Base-by-base conservation (phyloP, 2,329 filamentous ascomycete species). In the Nigrospora sphaerica region DNA sequence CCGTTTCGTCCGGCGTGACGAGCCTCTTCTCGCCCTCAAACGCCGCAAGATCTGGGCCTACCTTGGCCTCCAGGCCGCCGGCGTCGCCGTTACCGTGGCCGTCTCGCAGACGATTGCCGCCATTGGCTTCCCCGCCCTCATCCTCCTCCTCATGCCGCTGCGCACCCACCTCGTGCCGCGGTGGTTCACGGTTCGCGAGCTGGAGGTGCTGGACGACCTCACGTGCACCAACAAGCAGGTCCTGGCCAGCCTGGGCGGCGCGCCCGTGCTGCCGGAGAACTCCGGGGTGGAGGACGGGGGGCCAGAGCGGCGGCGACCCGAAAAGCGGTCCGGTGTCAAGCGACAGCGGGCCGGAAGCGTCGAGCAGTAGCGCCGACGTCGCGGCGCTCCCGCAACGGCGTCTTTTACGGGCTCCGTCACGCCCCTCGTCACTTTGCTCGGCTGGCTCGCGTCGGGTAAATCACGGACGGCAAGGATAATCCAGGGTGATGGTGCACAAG, bases 101-200 rank as follows among this genome's bases (percentile, higher is more conserved):
- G 75, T 81, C 44, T 78, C 76, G 2, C 75, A 81, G 57, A 81
- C 78, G 0, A 74, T 81, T 19, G 78, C 74, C 0, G 78, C 77
- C 0, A 78, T 81, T 31, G 72, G 75, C 0, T 81, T 81, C 50
- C 78, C 78, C 0, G 68, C 81, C 13, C 68, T 81, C 44, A 80
- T 81, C 48, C 66, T 77, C 16, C 58, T 73, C 4, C 64, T 81
- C 16, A 79, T 82, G 9, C 78, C 78, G 0, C 54, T 80, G 31
- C 63, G 77, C 3, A 75, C 71, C 49, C 65, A 69, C 45, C 45
- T 74, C 0, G 59, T 81, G 51, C 77, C 77, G 1, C 54, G 62
- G 14, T 74, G 74, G 60, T 80, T 81, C 50, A 65, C 62, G 0
- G 55, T 63, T 6, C 52, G 68, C 16, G 76, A 80, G 53, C 56